Base-by-base conservation (phyloP, 202 grass and related monocot genomes). In the Elaeis oleifera region DNA sequence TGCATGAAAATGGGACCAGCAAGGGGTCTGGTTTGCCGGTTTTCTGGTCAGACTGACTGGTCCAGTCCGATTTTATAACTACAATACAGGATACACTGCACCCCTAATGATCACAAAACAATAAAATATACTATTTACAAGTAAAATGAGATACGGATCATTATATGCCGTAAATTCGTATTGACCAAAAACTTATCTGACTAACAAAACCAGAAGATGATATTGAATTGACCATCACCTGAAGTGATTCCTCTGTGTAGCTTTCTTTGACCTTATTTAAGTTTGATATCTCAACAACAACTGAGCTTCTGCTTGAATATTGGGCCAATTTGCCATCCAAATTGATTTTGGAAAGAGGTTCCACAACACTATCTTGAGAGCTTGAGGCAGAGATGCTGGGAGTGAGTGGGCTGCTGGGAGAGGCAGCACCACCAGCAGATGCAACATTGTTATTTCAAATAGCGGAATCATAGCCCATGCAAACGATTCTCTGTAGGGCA, bases 251-350 rank as follows among this genome's bases (percentile, higher is more conserved):
- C 70, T 99, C 88, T 53, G 90, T 99, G 51, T 99, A 99, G 77
- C 85, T 84, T 80, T 99, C 94, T 78, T 99, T 99, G 75, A 89
- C 88, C 83, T 99, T 99, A 66, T 89, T 94, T 75, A 99, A 75
- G 72, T 87, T 99, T 80, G 94, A 86, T 78, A 99, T 88, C 69
- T 99, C 94, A 5, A 94, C 82, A 69, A 82, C 86, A 75, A 99
- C 88, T 18, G 88, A 81, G 61, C 88, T 89, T 83, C 94, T 85
- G 84, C 70, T 89, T 68, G 94, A 94, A 68, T 84, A 82, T 60
- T 86, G 88, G 44, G 84, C 82, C 28, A 89, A 71, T 67, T 89
- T 99, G 77, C 88, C 82, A 53, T 99, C 94, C 29, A 86, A 83
- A 58, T 74, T 78, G 23, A 89, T 79, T 60, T 92, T 99, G 63